Base-by-base conservation (phyloP, 164 flowering plant species). In the Piper longum region DNA sequence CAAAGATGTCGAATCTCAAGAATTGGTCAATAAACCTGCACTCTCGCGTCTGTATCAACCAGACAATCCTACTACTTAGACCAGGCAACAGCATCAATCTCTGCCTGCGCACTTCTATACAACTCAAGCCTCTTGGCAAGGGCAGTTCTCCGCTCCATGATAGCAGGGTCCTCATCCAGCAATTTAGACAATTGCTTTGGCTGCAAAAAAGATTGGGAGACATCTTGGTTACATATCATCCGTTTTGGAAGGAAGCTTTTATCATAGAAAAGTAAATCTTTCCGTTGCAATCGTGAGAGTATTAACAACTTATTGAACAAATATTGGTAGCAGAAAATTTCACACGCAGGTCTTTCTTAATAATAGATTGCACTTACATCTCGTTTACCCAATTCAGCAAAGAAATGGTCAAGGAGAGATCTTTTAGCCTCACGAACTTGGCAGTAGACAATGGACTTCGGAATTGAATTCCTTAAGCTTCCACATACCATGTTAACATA, bases 361-460 rank as follows among this genome's bases (percentile, higher is more conserved):
- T 55, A 1, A 4, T 18, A 16, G 26, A 1, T 1, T n/a, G 19
- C 41, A 58, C 71, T 76, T 43, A 89, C 97, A 80, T 92, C 97
- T 75, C 80, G 69, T 73, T 70, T 74, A 16, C 97, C 98, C 72
- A 90, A 69, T 4, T 88, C 88, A 1, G 95, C 73, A 69, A 83
- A 88, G 84, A 86, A 93, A 75, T 79, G 85, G 66, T 90, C 98
- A 2, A 93, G 91, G 11, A 90, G 71, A 78, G 89, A 76, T 63
- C 95, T 80, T 63, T 92, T 92, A n/a, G 95, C 97, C 65, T 89
- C 96, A 4, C 87, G 80, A 4, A 85, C 90, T 83, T 85, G 90
- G 67, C 85, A 83, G 60, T 83, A 77, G 8, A 85, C 98, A 41
- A 92, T 69, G 59, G 95, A 92, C 72, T 88, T 90, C 0, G 97